Base-by-base conservation (phyloP, 2,329 filamentous ascomycete species). In the Microcyclospora tardicrescens region DNA sequence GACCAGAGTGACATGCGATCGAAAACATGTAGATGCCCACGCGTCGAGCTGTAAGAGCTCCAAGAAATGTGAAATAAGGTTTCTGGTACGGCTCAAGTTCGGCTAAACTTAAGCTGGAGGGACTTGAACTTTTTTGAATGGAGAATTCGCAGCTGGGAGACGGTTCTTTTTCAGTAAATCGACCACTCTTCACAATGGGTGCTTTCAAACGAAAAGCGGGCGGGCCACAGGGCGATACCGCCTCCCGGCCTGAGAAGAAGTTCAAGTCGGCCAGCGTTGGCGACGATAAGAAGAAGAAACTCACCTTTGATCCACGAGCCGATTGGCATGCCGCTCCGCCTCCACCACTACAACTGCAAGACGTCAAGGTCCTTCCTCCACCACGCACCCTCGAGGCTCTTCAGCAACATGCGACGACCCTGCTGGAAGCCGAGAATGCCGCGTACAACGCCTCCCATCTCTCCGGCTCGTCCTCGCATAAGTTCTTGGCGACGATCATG, bases 401-500 rank as follows among this genome's bases (percentile, higher is more conserved):
- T n/a, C 66, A 84, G 53, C 64, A 76, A 11, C 77, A 93, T 59
- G 86, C 85, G 3, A 74, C 76, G 44, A 68, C 72, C 9, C 68
- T 96, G 6, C 66, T 96, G 14, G 79, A 93, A 38, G 69, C 76
- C 16, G 91, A 98, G 56, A 81, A 81, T 44, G 70, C 75, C 31
- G 68, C 75, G 34, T 98, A 95, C 63, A 71, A 72, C 39, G 74
- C 77, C 16, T 79, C 72, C 31, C 70, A 84, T 49, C 67, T 82
- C 40, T 77, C 83, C 6, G 77, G 84, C 36, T 85, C 84, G 16
- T 91, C 89, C 2, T 89, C 87, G 31, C 83, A 93, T 62, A 93
- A 87, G 60, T 98, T 98, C 68, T 79, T 96, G 69, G 84, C 87
- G 1, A 93, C 86, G 13, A 95, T 98, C 59, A 95, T 96, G 84